These are phyloP conservation scores for Aphanomyces cochlioides DNA, from an alignment of 352 stramenopile genomes.

Conservation along the genomic window DNA sequence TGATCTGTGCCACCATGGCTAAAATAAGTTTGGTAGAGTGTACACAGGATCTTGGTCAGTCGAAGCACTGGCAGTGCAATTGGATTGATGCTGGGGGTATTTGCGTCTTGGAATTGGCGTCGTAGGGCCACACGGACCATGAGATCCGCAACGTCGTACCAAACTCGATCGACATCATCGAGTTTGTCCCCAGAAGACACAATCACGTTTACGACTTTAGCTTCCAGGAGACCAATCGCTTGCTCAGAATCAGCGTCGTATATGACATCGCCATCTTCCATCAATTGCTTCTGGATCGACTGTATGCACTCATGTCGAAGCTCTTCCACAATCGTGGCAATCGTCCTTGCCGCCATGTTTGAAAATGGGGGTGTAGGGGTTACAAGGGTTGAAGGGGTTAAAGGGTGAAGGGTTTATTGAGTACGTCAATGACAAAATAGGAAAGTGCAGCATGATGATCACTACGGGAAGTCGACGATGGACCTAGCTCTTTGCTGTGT, in stretches of 20 bases:
- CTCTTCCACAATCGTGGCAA: no score
- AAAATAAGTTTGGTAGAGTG: no score
- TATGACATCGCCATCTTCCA: constrained; percentile 2
- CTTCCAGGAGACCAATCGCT: neutral
- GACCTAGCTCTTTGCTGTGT: no score
- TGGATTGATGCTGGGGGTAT: neutral
- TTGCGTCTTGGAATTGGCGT: neutral
- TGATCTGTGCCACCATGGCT: no score
- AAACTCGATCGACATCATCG: neutral
- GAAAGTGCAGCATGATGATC: no score
- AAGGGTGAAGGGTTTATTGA: no score
- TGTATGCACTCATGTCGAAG: neutral
- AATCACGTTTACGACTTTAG: neutral
- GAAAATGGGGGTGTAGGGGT: no score
- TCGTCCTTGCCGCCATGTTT: no score
- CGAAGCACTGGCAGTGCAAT: neutral
- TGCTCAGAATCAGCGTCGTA: neutral
- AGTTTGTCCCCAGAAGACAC: neutral
- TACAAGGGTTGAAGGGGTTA: no score
- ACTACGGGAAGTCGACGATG: no score
- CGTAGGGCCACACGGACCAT: neutral
- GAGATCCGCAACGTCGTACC: neutral
- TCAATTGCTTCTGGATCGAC: constrained; percentile 4
- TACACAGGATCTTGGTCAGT: neutral
- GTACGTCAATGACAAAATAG: no score